Evolutionary conservation across 2,329 filamentous ascomycete species (phyloP).

Genomic region (Leptographium galeiforme): DNA sequence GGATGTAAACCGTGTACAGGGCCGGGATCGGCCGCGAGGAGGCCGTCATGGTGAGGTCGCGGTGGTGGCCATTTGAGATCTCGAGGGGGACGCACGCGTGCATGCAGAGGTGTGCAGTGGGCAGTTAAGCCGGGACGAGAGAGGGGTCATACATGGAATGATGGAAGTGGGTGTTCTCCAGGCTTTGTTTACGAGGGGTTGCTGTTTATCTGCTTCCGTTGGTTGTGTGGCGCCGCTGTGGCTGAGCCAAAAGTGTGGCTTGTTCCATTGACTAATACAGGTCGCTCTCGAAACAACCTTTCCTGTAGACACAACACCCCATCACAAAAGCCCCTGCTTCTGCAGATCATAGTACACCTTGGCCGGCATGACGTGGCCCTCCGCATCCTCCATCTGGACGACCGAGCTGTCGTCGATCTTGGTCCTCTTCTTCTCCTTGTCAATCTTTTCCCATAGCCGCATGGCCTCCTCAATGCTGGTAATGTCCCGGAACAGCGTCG

Average conservation of each 20-base stretch:
- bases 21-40: constrained; percentile 56
- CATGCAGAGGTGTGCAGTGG: neutral
- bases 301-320: too few species aligned
- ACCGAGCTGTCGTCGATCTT: constrained; percentile 68
- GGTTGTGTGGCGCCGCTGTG: neutral
- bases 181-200: neutral
- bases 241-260: too few species aligned
- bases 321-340: constrained; percentile 52
- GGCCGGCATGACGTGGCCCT: constrained; percentile 98
- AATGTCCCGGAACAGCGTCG: constrained; percentile 84
- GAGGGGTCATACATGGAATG: neutral
- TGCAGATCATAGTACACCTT: constrained; percentile 94
- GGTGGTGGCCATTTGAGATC: neutral
- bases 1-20: constrained; percentile 85
- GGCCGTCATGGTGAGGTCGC: constrained; percentile 22
- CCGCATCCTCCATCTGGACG: constrained; percentile 95
- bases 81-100: too few species aligned
- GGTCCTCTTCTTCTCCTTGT: constrained; percentile 67
- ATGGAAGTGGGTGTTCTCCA: neutral
- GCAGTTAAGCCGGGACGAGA: neutral
- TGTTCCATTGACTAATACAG: too few species aligned
- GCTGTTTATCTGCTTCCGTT: neutral
- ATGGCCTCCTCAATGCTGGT: constrained; percentile 82
- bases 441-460: constrained; percentile 84
- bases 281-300: neutral